These are phyloP conservation scores for Lactifluus volemus DNA, from an alignment of 768 basidiomycete species.

Conservation along the genomic window DNA sequence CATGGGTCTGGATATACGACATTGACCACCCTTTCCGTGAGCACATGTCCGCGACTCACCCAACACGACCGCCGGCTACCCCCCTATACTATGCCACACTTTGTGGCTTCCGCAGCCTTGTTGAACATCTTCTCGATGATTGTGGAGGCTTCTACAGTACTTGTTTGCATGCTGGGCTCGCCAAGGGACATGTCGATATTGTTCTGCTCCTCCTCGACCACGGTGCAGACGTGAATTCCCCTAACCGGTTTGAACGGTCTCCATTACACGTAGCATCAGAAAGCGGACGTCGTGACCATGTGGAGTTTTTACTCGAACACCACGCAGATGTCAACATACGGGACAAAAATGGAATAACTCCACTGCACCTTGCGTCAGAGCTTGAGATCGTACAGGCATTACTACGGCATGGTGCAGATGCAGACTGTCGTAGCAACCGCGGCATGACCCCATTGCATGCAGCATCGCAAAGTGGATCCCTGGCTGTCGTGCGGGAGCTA, in stretches of 20 bases:
- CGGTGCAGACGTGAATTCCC: not conserved
- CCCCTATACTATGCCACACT: not conserved
- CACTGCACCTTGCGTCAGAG: not conserved
- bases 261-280: not conserved
- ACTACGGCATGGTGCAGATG: not conserved
- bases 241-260: fast-evolving
- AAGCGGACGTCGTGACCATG: not conserved
- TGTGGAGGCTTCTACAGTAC: not conserved
- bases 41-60: not conserved
- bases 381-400: not conserved
- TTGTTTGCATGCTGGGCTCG: not conserved
- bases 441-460: not conserved
- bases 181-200: not conserved
- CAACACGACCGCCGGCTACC: not conserved
- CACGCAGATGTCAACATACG: not conserved
- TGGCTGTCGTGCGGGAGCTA: too few species aligned
- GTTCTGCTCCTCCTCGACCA: not conserved
- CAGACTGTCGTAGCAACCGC: not conserved
- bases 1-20: conserved; percentile 5
- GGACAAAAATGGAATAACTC: not conserved
- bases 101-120: not conserved
- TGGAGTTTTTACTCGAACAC: not conserved
- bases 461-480: too few species aligned
- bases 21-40: not conserved
- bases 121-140: not conserved